Conservation (phyloP, 2,329 filamentous ascomycete species). For the Sclerotinia minor region DNA sequence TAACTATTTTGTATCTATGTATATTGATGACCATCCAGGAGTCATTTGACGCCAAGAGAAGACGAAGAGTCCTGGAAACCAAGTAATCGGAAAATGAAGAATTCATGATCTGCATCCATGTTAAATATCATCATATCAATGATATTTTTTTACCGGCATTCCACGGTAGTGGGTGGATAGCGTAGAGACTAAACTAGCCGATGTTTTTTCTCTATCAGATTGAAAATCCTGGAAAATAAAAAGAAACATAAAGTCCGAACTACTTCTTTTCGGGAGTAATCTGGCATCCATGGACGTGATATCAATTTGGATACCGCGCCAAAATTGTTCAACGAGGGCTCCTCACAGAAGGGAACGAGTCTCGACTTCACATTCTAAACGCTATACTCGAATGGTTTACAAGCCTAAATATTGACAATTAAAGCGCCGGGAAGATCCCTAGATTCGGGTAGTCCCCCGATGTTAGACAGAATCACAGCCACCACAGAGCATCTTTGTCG, state of each 20-base stretch:
- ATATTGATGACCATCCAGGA: background rate
- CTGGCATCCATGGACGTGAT: background rate
- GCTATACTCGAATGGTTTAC: constrained; percentile 4
- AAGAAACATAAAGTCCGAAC: background rate
- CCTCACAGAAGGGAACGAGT: constrained; percentile 2
- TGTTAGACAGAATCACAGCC: constrained; percentile 20
- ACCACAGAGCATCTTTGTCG: constrained; percentile 13
- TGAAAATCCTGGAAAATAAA: background rate
- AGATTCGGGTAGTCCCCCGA: constrained; percentile 12
- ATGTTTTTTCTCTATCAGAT: background rate
- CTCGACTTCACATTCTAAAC: constrained; percentile 2
- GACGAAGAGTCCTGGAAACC: background rate
- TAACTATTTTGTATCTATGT: background rate
- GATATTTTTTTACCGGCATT: constrained; percentile 17
- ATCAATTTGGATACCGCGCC: background rate
- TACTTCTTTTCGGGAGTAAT: background rate
- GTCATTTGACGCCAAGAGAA: background rate
- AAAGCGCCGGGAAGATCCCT: constrained; percentile 5
- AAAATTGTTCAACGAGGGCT: background rate
- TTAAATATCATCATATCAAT: constrained; percentile 12
- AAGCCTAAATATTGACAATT: background rate
- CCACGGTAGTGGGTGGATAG: constrained; percentile 17
- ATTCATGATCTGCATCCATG: constrained; percentile 16
- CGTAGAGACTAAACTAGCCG: background rate
- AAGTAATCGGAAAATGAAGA: constrained; percentile 17